phyloP scores from a whole-genome alignment of 129 eudicot genomes.

The Solidago caesia region DNA sequence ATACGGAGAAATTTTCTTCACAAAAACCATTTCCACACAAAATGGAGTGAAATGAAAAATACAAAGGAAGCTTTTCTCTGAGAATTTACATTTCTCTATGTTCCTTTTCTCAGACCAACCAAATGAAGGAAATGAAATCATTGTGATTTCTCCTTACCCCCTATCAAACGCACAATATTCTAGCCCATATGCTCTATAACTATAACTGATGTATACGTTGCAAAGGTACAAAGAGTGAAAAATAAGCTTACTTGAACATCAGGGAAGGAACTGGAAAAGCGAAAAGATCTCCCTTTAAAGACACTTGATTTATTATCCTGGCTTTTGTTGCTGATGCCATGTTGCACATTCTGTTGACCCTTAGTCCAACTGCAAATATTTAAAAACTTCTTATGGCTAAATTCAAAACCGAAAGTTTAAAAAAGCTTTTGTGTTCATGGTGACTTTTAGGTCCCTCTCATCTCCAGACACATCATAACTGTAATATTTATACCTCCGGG shows the following conservation, averaged over 20 bases:
- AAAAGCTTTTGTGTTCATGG: constrained; percentile 17
- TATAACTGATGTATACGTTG: not conserved
- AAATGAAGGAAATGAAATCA: too few relatives aligned
- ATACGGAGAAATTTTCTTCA: too few relatives aligned
- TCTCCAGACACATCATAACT: constrained; percentile 34
- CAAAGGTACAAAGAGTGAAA: constrained; percentile 20
- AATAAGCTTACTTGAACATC: constrained; percentile 59
- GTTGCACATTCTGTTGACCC: constrained; percentile 42
- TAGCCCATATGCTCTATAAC: not conserved
- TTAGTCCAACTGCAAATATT: constrained; percentile 33
- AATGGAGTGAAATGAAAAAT: too few relatives aligned
- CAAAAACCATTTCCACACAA: too few relatives aligned
- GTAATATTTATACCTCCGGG: constrained; percentile 30
- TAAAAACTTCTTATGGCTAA: constrained; percentile 21
- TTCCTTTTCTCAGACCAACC: too few relatives aligned
- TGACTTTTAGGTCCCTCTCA: constrained; percentile 30
- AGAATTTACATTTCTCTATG: too few relatives aligned
- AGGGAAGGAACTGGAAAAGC: constrained; percentile 80
- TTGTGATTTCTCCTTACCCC: too few relatives aligned
- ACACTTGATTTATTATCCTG: constrained; percentile 41
- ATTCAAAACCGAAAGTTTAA: constrained; percentile 6
- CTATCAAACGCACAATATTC: not conserved
- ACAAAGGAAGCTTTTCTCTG: too few relatives aligned
- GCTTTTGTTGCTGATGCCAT: constrained; percentile 26
- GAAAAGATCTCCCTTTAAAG: constrained; percentile 55